Evolutionary conservation across 2,329 filamentous ascomycete genomes (phyloP).

Genomic region (Stachybotrys chartarum): DNA sequence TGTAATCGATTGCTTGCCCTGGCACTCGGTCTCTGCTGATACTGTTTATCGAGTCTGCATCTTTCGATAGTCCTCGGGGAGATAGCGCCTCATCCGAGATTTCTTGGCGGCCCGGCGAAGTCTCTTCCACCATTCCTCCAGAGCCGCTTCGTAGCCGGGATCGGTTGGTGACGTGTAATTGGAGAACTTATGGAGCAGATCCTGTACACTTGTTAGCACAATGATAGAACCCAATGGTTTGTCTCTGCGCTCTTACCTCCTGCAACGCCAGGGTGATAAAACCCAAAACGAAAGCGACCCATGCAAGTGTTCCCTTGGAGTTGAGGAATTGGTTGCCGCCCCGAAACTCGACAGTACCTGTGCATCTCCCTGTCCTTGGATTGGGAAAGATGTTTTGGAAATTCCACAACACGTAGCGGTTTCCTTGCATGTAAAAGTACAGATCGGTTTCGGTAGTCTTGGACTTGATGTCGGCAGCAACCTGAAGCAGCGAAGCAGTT

Average conservation of each 20-base stretch:
- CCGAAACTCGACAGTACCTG: constrained; percentile 30
- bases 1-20: background rate
- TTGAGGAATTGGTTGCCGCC: constrained; percentile 31
- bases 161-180: constrained; percentile 17
- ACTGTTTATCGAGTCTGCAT: constrained; percentile 21
- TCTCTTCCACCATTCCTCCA: constrained; percentile 26
- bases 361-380: constrained; percentile 27
- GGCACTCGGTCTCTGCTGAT: background rate
- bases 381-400: constrained; percentile 31
- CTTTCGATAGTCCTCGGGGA: constrained; percentile 23
- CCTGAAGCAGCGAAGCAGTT: constrained; percentile 13
- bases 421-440: constrained; percentile 30
- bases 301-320: constrained; percentile 27
- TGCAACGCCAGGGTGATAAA: constrained; percentile 28
- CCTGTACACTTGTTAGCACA: constrained; percentile 10
- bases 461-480: constrained; percentile 21
- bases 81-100: constrained; percentile 23
- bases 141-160: constrained; percentile 18
- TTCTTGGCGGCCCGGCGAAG: constrained; percentile 26
- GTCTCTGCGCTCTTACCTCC: constrained; percentile 17
- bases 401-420: constrained; percentile 32
- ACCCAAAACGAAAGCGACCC: constrained; percentile 30
- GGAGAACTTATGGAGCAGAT: constrained; percentile 21
- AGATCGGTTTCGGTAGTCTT: constrained; percentile 19
- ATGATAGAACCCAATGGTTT: background rate